Base-by-base conservation (phyloP, 805 yeast species). In the Saturnispora saitoi region DNA sequence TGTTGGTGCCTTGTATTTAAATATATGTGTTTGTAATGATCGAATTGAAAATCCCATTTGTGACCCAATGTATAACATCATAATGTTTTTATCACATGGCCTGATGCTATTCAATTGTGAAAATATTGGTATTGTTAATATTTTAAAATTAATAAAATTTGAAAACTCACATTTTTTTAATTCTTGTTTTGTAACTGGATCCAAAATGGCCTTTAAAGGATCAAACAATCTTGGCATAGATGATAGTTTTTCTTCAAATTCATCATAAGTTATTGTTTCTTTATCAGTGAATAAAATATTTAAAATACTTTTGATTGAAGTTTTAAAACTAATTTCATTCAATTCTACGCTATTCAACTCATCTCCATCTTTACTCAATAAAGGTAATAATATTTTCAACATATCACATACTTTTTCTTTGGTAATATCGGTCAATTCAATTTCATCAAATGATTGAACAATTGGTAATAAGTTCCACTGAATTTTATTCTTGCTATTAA, bases 1-100 rank as follows among this genome's bases (percentile, higher is more conserved):
- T 0, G 95, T 78, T 0, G 96, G 95, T 0, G 95, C 93, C 56
- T 78, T 80, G 96, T 97, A 91, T 57, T 89, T 87, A 69, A 87
- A 79, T 0, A 83, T 84, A 53, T 82, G 86, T 48, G 83, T 76
- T 64, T 90, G 96, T 50, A 91, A 75, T 0, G 96, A 83, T 29
- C 95, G 69, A 75, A 90, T 86, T 0, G 96, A 86, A 61, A 86
- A 91, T 2, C 98, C 98, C 44, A 80, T 71, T 43, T 78, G 83
- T 9, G 87, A 68, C 0, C 95, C 96, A 8, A 74, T 70, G 57
- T 82, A 90, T 10, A 90, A 71, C 55, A 78, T 79, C 40, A 78
- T 70, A 47, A 85, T 59, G 39, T 76, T 72, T 4, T 75, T 66
- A 20, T 67, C 68, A 0, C 78, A 65, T 76, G 54, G 28, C 68